Conservation (phyloP, 2,329 filamentous ascomycete species). For the Talaromyces sp. region DNA sequence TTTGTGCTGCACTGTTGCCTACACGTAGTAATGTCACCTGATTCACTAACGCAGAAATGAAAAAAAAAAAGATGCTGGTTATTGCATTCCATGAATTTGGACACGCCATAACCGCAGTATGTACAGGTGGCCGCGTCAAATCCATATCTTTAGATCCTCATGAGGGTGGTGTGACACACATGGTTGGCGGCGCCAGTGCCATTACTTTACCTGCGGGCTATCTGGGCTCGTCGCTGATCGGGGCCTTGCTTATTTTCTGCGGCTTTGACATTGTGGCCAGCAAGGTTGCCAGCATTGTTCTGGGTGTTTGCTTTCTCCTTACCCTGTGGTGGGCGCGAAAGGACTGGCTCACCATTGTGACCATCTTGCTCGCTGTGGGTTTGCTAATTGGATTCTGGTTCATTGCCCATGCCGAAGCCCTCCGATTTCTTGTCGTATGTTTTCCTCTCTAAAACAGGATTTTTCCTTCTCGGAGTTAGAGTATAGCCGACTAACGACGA, state of each 20-base stretch:
- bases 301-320: slow-evolving; percentile 70
- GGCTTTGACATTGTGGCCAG: slow-evolving; percentile 76
- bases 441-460: background rate
- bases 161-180: slow-evolving; percentile 73
- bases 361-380: slow-evolving; percentile 64
- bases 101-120: slow-evolving; percentile 66
- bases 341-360: slow-evolving; percentile 71
- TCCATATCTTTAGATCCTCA: slow-evolving; percentile 69
- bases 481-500: slow-evolving; percentile 8
- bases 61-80: slow-evolving; percentile 66
- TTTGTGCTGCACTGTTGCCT: background rate
- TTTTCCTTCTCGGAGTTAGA: background rate
- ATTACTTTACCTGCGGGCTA: slow-evolving; percentile 74
- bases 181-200: slow-evolving; percentile 65
- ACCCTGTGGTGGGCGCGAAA: slow-evolving; percentile 76
- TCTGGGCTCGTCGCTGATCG: slow-evolving; percentile 70
- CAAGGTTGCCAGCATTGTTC: slow-evolving; percentile 69
- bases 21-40: background rate
- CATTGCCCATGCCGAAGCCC: slow-evolving; percentile 66
- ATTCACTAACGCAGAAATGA: background rate
- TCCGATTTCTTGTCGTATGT: slow-evolving; percentile 64
- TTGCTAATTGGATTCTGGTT: slow-evolving; percentile 73
- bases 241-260: slow-evolving; percentile 70
- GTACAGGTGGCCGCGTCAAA: slow-evolving; percentile 68
- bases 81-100: slow-evolving; percentile 79